These are phyloP conservation scores for Backusella liffmaniae DNA, from an alignment of 192 early-diverging fungal genomes.

Conservation along the genomic window DNA sequence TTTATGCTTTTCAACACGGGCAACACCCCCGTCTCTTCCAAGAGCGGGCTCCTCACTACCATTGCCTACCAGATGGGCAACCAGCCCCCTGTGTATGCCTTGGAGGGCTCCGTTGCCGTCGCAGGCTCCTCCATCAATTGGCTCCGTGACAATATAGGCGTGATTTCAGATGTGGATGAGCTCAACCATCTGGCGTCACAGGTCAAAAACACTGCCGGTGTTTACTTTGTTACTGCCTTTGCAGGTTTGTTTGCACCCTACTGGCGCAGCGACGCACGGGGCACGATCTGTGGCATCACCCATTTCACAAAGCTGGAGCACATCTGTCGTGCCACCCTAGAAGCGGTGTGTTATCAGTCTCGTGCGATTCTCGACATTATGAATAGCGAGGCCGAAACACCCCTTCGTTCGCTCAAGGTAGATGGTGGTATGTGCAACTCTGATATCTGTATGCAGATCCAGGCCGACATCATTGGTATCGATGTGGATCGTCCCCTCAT, in stretches of 20 bases:
- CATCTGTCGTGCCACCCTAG: slow-evolving; percentile 83
- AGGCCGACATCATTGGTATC: slow-evolving; percentile 82
- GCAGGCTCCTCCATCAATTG: slow-evolving; percentile 91
- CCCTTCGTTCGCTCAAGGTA: slow-evolving; percentile 74
- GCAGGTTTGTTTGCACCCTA: slow-evolving; percentile 93
- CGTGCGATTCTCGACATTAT: slow-evolving; percentile 85
- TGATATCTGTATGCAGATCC: slow-evolving; percentile 89
- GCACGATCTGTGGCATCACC: slow-evolving; percentile 83
- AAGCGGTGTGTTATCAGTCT: slow-evolving; percentile 89
- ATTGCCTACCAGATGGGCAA: slow-evolving; percentile 86
- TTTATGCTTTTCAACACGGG: slow-evolving; percentile 98
- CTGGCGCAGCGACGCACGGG: slow-evolving; percentile 90
- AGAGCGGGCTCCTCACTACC: slow-evolving; percentile 85
- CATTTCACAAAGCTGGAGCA: slow-evolving; percentile 85
- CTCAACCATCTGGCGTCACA: slow-evolving; percentile 66
- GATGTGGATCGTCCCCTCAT: slow-evolving; percentile 80
- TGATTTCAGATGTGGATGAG: slow-evolving; percentile 67
- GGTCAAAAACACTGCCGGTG: slow-evolving; percentile 76
- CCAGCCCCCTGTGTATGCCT: slow-evolving; percentile 71
- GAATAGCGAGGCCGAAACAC: slow-evolving; percentile 71
- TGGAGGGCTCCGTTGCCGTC: slow-evolving; percentile 91
- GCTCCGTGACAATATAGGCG: slow-evolving; percentile 82
- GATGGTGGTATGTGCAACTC: slow-evolving; percentile 94
- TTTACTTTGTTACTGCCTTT: slow-evolving; percentile 96
- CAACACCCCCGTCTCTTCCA: slow-evolving; percentile 64